Conservation (phyloP, 1,139 yeast genomes). For the Taphrina sp. region DNA sequence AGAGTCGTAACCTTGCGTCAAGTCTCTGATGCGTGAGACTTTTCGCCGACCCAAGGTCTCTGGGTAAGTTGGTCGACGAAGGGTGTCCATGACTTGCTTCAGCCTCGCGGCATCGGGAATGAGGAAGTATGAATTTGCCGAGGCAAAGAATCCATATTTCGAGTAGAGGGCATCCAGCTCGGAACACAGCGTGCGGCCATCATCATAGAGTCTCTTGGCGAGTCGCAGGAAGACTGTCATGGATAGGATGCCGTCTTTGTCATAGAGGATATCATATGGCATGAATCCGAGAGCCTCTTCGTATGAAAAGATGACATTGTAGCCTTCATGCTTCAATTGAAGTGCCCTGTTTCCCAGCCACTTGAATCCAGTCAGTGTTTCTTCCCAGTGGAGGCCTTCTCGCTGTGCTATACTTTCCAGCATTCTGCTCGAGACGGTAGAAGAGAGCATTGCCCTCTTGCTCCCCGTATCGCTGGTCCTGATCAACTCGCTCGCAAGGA, state of each 20-base stretch:
- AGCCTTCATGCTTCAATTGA: constrained; percentile 64
- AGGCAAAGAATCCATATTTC: constrained; percentile 76
- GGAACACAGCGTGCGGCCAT: constrained; percentile 44
- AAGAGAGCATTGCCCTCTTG: constrained; percentile 60
- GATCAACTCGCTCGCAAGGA: constrained; percentile 65
- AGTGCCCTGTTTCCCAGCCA: constrained; percentile 94
- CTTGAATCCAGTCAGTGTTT: constrained; percentile 91
- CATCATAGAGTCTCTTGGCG: constrained; percentile 51
- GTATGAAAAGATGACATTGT: constrained; percentile 76
- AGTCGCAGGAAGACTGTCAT: constrained; percentile 75
- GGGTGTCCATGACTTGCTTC: constrained; percentile 38
- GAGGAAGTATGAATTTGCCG: constrained; percentile 80
- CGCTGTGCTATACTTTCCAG: constrained; percentile 64
- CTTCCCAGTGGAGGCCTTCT: constrained; percentile 64
- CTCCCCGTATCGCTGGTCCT: constrained; percentile 35
- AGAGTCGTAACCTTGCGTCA: constrained; percentile 79
- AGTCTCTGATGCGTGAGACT: constrained; percentile 72
- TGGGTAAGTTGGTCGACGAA: constrained; percentile 44
- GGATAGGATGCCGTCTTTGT: constrained; percentile 91
- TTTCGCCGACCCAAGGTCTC: constrained; percentile 53
- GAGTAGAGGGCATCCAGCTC: constrained; percentile 59
- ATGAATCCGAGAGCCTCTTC: constrained; percentile 97
- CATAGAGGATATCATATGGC: constrained; percentile 74
- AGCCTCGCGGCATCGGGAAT: constrained; percentile 53
- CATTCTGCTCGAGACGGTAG: constrained; percentile 89